A percentile compares a stretch with the other conserved stretches of the same genome.
Conservation (phyloP, 192 early-diverging fungal species). For the Spizellomyces sp. region DNA sequence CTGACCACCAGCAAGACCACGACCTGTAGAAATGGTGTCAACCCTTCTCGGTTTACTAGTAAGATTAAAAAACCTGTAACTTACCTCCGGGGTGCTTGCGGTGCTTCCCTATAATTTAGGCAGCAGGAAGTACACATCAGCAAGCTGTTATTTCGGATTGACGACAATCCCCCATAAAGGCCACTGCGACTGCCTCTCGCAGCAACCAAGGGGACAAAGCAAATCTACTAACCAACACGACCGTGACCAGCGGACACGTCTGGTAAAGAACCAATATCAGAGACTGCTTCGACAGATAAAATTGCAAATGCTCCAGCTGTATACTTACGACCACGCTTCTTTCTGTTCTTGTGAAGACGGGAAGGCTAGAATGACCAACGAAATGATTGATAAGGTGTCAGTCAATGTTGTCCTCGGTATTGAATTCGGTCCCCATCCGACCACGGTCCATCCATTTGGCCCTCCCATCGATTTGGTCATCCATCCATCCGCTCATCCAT, state of each 20-base stretch:
- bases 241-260: conserved; percentile 99
- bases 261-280: conserved; percentile 5
- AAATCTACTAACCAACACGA: conserved; percentile 69
- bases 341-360: conserved; percentile 84
- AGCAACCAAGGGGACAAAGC: no score
- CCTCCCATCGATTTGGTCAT: no score
- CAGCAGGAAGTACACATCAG: conserved; percentile 1
- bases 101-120: conserved; percentile 76
- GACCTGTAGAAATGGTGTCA: conserved; percentile 35
- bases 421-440: neutral
- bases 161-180: conserved; percentile 17
- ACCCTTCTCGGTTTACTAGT: neutral
- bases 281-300: neutral
- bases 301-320: neutral
- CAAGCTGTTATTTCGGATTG: conserved; percentile 29
- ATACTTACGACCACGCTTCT: conserved; percentile 87
- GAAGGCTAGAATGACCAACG: conserved; percentile 56
- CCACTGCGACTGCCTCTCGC: no score
- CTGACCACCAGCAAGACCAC: conserved; percentile 99
- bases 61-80: neutral
- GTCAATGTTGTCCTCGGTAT: neutral
- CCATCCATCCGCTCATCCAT: conserved; percentile 5
- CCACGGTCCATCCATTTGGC: neutral
- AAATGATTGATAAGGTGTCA: neutral
- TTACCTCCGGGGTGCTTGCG: conserved; percentile 98